Base-by-base conservation (phyloP, 2,329 filamentous ascomycete genomes). In the Balansia obtecta region DNA sequence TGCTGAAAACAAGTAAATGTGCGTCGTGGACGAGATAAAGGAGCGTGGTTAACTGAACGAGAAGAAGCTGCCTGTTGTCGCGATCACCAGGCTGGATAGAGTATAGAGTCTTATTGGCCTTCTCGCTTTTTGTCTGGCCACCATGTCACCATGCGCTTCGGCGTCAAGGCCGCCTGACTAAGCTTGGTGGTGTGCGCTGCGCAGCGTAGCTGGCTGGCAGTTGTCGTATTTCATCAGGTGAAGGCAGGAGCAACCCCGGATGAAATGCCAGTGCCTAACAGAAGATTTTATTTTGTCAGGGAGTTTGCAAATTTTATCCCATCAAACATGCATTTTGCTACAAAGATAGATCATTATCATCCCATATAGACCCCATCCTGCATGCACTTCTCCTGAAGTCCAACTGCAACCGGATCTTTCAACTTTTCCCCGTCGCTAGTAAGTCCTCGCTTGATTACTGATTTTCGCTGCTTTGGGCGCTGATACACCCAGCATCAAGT, bases 41-140 rank as follows among this genome's bases (percentile, higher is more conserved):
- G 61, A 64, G 57, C 51, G 61, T 63, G 56, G 53, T 54, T 45
- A 54, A 59, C 56, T 58, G 56, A 56, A 45, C 27, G 20, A 44
- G 18, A 11, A 37, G 30, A 11, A 37, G 30, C 15, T 50, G 32
- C 20, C 37, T 32, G 22, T 30, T 32, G 18, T 40, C n/a, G 37
- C n/a, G 10, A 47, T 40, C 5, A 22, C 34, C 22, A n/a, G 7
- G 15, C 45, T 20, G 18, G 40, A 42, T 40, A 15, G 38, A 11
- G 2, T 22, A 22, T 22, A 22, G 20, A 22, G 20, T 22, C 20
- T 22, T 5, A 18, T 5, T 16, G 16, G 4, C 39, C 39, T 41
- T 16, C 39, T 41, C 13, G 43, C 40, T 22, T 34, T 53, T 46
- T 37, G 33, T 46, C 16, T 48, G 52, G 38, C 15, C 45, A 42